Percentiles rank a stretch among this genome's conserved stretches.
Conservation (phyloP, 208 protist species). For the Chromosphaera perkinsii region DNA sequence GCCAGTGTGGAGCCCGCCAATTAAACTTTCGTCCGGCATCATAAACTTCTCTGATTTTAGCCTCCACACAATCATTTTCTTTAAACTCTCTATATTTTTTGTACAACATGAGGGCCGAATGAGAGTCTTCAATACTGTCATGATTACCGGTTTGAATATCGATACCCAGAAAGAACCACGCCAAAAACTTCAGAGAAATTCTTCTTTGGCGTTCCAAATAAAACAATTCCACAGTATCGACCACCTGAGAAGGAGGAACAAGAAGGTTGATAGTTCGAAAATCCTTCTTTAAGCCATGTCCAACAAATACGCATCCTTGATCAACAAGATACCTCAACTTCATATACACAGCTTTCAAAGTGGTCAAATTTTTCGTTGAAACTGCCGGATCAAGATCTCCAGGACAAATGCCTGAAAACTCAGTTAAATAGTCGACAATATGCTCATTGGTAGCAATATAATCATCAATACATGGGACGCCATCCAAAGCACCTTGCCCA, state of each 20-base stretch:
- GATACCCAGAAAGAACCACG: conserved; percentile 76
- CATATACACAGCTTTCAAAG: conserved; percentile 82
- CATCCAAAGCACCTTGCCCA: conserved; percentile 9
- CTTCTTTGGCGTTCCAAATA: conserved; percentile 61
- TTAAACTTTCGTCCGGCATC: conserved; percentile 73
- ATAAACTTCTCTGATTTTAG: conserved; percentile 70
- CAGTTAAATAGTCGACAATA: conserved; percentile 58
- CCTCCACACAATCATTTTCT: conserved; percentile 61
- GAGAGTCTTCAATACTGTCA: conserved; percentile 87
- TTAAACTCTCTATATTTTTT: conserved; percentile 47
- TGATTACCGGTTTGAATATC: conserved; percentile 87
- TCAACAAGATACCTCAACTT: conserved; percentile 83
- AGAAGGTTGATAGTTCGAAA: conserved; percentile 90
- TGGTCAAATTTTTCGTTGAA: conserved; percentile 79
- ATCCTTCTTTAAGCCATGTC: conserved; percentile 87
- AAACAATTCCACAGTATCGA: conserved; percentile 90
- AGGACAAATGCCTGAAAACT: conserved; percentile 77
- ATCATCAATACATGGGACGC: conserved; percentile 54
- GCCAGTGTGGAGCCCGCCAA: conserved; percentile 53
- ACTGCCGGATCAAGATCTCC: conserved; percentile 82
- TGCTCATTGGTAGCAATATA: conserved; percentile 52
- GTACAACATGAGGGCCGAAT: conserved; percentile 80
- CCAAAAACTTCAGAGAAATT: conserved; percentile 83
- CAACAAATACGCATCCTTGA: conserved; percentile 80
- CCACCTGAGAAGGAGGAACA: conserved; percentile 84